Conservation (phyloP, 176 grass and related monocot genomes). For the Poa pratensis region DNA sequence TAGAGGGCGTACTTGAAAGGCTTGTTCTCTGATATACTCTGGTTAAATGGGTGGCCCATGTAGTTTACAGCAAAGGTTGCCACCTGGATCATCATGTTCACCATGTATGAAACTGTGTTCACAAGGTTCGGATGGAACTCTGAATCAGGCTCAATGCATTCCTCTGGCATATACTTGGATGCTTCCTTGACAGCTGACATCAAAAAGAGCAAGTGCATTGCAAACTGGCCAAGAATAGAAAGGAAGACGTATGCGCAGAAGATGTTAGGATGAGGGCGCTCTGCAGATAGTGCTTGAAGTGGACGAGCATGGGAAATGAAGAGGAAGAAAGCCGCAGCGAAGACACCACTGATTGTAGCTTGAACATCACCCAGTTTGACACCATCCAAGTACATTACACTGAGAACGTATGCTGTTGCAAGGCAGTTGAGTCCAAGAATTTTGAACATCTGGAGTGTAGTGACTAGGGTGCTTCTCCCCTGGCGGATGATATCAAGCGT, state of each 20-base stretch:
- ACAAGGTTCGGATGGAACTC: slow-evolving; percentile 96
- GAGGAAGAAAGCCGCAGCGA: slow-evolving; percentile 97
- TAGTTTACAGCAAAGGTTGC: slow-evolving; percentile 99
- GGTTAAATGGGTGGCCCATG: slow-evolving; percentile 96
- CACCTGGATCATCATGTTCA: slow-evolving; percentile 99
- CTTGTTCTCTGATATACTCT: slow-evolving; percentile 94
- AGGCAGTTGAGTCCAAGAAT: slow-evolving; percentile 99
- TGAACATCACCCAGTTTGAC: slow-evolving; percentile 97
- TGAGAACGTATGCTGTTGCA: slow-evolving; percentile 94
- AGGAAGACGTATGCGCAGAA: slow-evolving; percentile 92
- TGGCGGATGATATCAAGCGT: slow-evolving; percentile 97
- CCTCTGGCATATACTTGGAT: slow-evolving; percentile 91
- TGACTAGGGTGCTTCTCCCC: slow-evolving; percentile 92
- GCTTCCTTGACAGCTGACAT: slow-evolving; percentile 88
- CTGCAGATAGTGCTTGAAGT: slow-evolving; percentile 76
- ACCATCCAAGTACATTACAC: slow-evolving; percentile 98
- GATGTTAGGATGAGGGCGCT: slow-evolving; percentile 91
- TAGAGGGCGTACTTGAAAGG: slow-evolving; percentile 91
- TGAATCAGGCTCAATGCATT: slow-evolving; percentile 95
- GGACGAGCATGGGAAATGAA: slow-evolving; percentile 98
- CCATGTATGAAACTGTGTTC: slow-evolving; percentile 99
- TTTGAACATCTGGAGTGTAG: slow-evolving; percentile 99
- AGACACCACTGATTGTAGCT: slow-evolving; percentile 95
- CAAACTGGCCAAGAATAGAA: slow-evolving; percentile 94
- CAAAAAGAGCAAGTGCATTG: slow-evolving; percentile 92